Evolutionary conservation across 1,284 basidiomycete species (phyloP).

Genomic region (Porodaedalea pini): DNA sequence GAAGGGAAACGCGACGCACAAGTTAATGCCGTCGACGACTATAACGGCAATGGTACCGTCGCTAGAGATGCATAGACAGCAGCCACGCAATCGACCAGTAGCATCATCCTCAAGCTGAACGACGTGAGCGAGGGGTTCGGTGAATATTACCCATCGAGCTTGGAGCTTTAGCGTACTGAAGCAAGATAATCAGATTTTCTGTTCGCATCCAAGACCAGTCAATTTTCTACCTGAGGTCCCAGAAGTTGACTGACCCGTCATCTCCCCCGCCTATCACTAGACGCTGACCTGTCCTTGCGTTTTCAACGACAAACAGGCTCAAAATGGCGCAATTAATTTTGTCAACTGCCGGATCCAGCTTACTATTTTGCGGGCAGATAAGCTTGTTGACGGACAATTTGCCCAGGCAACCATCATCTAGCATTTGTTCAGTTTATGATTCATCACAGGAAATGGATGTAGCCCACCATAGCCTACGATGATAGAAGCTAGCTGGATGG

Average conservation of each 20-base stretch:
- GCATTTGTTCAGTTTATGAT: not conserved
- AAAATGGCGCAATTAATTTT: constrained; percentile 47
- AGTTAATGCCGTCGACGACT: constrained; percentile 52
- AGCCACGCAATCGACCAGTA: constrained; percentile 62
- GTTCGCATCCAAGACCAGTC: not conserved
- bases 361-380: constrained; percentile 20
- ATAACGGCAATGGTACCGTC: constrained; percentile 85
- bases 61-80: constrained; percentile 67
- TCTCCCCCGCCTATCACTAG: constrained; percentile 68
- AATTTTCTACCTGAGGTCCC: constrained; percentile 54
- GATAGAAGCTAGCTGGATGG: constrained; percentile 52
- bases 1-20: constrained; percentile 7
- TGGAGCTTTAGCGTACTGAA: constrained; percentile 57
- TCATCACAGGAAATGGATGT: constrained; percentile 1
- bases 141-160: constrained; percentile 70
- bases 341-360: constrained; percentile 24
- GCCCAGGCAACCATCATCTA: constrained; percentile 58
- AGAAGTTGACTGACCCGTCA: constrained; percentile 71
- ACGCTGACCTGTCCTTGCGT: constrained; percentile 52
- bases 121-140: constrained; percentile 55
- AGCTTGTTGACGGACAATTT: constrained; percentile 40
- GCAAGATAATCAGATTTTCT: no score
- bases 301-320: constrained; percentile 50
- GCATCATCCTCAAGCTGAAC: constrained; percentile 56
- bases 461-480: constrained; percentile 61